phyloP scores from a whole-genome alignment of 2,329 filamentous ascomycete genomes.

The Calonectria pseudoreteaudii region DNA sequence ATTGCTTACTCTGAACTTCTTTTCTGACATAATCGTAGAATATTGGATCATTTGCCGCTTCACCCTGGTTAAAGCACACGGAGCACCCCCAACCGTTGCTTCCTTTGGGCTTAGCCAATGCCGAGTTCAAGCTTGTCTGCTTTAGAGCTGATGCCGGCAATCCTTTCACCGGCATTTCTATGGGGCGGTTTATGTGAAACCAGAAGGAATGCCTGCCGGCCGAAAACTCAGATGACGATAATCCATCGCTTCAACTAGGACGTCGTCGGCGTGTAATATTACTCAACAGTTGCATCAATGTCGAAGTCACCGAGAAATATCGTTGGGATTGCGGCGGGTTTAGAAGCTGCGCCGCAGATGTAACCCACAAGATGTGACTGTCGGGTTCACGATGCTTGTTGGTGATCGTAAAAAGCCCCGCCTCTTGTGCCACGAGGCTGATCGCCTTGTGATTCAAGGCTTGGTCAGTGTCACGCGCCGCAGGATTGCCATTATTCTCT shows the following conservation, averaged over 20 bases:
- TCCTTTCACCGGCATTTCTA: not conserved
- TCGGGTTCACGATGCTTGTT: not conserved
- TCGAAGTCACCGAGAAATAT: not conserved
- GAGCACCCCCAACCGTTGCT: too few relatives aligned
- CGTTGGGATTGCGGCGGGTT: not conserved
- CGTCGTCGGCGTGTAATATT: not conserved
- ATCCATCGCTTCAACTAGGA: not conserved
- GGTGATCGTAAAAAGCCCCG: too few relatives aligned
- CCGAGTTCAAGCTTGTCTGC: not conserved
- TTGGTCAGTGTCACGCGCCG: not conserved
- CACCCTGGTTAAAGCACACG: not conserved
- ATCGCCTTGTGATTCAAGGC: not conserved
- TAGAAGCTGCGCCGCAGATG: not conserved
- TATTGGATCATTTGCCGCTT: not conserved
- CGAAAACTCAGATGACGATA: not conserved
- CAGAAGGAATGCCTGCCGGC: not conserved
- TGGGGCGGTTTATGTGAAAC: not conserved
- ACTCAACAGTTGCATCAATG: not conserved
- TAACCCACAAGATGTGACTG: not conserved
- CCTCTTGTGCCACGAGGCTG: not conserved
- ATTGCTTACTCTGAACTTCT: not conserved
- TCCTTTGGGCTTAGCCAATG: not conserved
- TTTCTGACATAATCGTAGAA: not conserved
- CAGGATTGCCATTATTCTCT: not conserved
- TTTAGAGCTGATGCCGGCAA: not conserved